These are phyloP conservation scores for Akanthomyces muscarius DNA, from an alignment of 2,329 filamentous ascomycete species.

Conservation along the genomic window DNA sequence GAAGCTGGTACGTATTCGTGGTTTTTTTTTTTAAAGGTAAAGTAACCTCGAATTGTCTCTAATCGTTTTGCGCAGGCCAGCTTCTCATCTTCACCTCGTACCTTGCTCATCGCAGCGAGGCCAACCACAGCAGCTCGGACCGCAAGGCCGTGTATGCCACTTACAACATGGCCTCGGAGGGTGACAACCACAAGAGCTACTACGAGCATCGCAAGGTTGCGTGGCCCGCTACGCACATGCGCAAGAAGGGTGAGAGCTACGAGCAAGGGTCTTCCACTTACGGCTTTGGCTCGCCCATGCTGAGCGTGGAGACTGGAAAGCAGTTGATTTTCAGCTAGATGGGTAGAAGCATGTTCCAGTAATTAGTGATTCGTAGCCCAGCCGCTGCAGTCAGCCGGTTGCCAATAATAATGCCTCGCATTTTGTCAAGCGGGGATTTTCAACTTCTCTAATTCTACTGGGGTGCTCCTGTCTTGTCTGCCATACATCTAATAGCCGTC, in stretches of 20 bases:
- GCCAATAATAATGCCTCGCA: not conserved
- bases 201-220: constrained; percentile 21
- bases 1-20: constrained; percentile 16
- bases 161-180: constrained; percentile 21
- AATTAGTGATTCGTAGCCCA: not conserved
- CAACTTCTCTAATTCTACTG: not conserved
- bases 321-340: constrained; percentile 20
- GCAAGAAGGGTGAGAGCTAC: constrained; percentile 19
- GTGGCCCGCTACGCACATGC: constrained; percentile 23
- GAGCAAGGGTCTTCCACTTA: constrained; percentile 19
- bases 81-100: constrained; percentile 22
- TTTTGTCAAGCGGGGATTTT: too few relatives aligned
- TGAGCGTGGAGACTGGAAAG: constrained; percentile 21
- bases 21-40: too few relatives aligned
- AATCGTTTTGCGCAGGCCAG: constrained; percentile 11
- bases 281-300: constrained; percentile 22
- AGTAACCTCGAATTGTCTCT: not conserved
- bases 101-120: constrained; percentile 21
- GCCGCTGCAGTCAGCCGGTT: not conserved
- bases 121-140: constrained; percentile 19
- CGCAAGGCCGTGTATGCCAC: constrained; percentile 23
- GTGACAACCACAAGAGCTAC: constrained; percentile 22
- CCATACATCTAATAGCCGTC: not conserved
- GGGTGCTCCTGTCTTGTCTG: too few relatives aligned
- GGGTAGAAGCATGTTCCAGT: not conserved